Evolutionary conservation across 441 rosid genomes (phyloP), one percentile per base, ranked within the genome.

Genomic region (Jatropha podagrica): DNA sequence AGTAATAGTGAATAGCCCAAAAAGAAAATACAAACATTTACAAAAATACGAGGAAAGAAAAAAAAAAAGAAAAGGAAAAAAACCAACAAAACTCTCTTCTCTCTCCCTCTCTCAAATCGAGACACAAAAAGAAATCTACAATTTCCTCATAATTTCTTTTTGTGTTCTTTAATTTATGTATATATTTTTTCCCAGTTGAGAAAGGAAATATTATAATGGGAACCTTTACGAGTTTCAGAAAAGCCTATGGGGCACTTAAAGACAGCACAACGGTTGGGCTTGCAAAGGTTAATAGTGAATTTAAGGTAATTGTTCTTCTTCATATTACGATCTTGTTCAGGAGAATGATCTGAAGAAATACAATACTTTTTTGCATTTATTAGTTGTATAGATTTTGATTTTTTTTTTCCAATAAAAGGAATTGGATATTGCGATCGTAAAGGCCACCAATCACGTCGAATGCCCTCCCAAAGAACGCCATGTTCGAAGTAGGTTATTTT

Each of bases 381-480:
- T 18, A 26, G 18, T 18, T 18, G 58, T 0, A 2, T 42, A 17
- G 40, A 56, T 75, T 42, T 41, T 17, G 17, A 18, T 26, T 69
- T 7, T 15, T 12, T 1, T 44, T 72, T 14, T 44, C 17, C 1
- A 13, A n/a, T 38, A 27, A 17, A 63, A 91, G 97, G 93, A 88
- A 76, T 86, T 91, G 84, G 94, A 91, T 68, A 87, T 91, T 75
- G 97, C 97, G 2, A 86, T 91, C 13, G 94, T 91, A 2, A 91
- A 91, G 72, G 94, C 97, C 46, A 90, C 97, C 63, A 91, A 90
- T 78, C 97, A 91, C 67, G 91, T 87, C 0, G 97, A 91, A 64
- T 84, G 85, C 74, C 93, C 97, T 38, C 97, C 94, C 0, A 91
- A 91, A 74, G 97, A 91, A 76, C 97, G 97, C 64, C 94, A 91